Conservation (phyloP, 2,329 filamentous ascomycete species). For the Amphichorda felina region DNA sequence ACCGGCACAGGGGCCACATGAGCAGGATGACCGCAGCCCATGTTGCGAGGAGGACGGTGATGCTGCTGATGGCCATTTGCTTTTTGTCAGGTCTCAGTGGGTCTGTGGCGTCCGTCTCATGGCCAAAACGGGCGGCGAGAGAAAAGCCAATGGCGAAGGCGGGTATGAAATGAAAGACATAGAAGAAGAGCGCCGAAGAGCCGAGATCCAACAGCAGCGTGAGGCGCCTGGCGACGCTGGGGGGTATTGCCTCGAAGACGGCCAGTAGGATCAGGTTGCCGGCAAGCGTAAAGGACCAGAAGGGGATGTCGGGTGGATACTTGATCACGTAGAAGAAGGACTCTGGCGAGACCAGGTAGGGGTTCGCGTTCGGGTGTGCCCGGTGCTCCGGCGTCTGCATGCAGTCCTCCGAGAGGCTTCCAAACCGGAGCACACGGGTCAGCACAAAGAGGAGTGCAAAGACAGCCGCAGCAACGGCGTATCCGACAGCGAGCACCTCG, state of each 20-base stretch:
- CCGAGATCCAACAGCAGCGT: constrained; percentile 28
- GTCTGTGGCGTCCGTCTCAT: constrained; percentile 14
- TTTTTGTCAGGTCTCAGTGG: constrained; percentile 11
- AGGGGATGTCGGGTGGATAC: constrained; percentile 34
- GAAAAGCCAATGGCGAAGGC: constrained; percentile 14
- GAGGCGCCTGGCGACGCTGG: constrained; percentile 13
- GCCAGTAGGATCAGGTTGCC: constrained; percentile 26
- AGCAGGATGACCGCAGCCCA: constrained; percentile 22
- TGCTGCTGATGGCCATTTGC: constrained; percentile 20
- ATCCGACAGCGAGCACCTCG: not conserved
- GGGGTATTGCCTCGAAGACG: constrained; percentile 20
- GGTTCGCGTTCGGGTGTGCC: constrained; percentile 18
- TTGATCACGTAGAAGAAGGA: constrained; percentile 35
- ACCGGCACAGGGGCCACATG: constrained; percentile 27
- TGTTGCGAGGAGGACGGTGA: constrained; percentile 22
- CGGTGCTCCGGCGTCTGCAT: constrained; percentile 25
- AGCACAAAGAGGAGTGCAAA: not conserved
- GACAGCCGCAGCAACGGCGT: not conserved
- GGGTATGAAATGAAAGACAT: constrained; percentile 24
- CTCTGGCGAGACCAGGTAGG: constrained; percentile 24
- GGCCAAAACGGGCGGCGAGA: constrained; percentile 19
- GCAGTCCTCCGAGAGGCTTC: constrained; percentile 31
- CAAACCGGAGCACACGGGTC: not conserved
- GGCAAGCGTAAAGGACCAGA: constrained; percentile 27
- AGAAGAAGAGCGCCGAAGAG: constrained; percentile 34